Base-by-base conservation (phyloP, 345 rosid genomes). In the Bruguiera parviflora region DNA sequence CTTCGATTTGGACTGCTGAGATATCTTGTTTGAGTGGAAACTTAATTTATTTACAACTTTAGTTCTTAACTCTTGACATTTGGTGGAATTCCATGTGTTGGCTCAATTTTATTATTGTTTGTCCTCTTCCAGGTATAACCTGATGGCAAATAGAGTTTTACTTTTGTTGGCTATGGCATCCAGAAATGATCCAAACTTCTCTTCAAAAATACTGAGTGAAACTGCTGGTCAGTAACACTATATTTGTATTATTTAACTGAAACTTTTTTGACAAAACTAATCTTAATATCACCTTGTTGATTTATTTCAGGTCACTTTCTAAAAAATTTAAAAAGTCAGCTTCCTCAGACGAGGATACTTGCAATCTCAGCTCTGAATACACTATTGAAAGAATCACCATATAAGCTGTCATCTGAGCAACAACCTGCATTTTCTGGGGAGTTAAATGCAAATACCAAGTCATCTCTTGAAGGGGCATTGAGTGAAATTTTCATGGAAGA, bases 81-180 rank as follows among this genome's bases (percentile, higher is more conserved):
- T 66, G 22, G n/a, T 8, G 33, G 37, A 31, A 8, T 64, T 64
- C 49, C 13, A 28, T 33, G 66, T 53, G 27, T 58, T 70, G 53
- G 37, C 63, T 73, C 11, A 52, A 9, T 27, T 60, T 65, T 8
- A 9, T 61, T 49, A 51, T 9, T 63, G 35, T 27, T 21, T 32
- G 21, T 51, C 66, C 35, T 67, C 58, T 66, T 61, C 57, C 84
- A 95, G 97, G 88, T 92, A 95, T 78, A 95, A 95, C 81, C 81
- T 95, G 78, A 95, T 95, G 97, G 99, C 99, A 70, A 95, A 95
- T 83, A 86, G 99, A 82, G 90, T 92, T 72, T 83, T 95, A 75
- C 88, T 95, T 77, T 81, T 95, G 76, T 79, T 95, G 83, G 96
- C 96, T 71, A 87, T 95, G 97, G 83, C 95, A 46, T 89, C 88